Base-by-base conservation (phyloP, 1,284 basidiomycete genomes). In the Moniliella sp. region DNA sequence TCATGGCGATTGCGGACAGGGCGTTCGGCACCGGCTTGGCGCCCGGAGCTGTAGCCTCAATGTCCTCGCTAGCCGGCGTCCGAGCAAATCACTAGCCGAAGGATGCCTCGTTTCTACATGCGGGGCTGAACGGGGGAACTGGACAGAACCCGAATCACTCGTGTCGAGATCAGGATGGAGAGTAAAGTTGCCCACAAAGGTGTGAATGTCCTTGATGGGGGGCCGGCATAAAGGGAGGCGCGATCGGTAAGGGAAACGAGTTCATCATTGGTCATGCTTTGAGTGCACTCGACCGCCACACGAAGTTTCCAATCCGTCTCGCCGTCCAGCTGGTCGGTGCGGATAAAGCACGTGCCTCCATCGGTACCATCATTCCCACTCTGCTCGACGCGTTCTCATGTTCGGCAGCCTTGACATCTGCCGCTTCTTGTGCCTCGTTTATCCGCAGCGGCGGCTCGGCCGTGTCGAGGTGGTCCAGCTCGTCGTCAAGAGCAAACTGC, bases 241-340 rank as follows among this genome's bases (percentile, higher is more conserved):
- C 49, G 42, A 12, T 43, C 32, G 27, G 39, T 28, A 9, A 88
- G 62, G 4, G 67, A 61, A 14, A 78, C 67, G 2, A 97, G 61
- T 15, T 76, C 75, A 12, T 64, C 65, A 25, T 67, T 71, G 0
- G 66, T 65, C 39, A 88, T 62, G 46, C 73, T 73, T 64, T 93
- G 84, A 17, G 77, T 81, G 15, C 75, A 68, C 1, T 76, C 71
- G 3, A 91, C 75, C 0, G n/a, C 86, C 1, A 93, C 75, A 7
- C 81, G 74, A 31, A 94, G 66, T 61, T 99, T 99, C 91, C 91
- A 97, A 51, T 97, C 91, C 1, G 91, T 99, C 63, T 99, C 91
- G 27, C 91, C 91, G 48, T 99, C 91, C 7, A 99, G 69, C 57
- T 97, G 91, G 62, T 99, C 91, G 0, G 91, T 99, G 4, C 88